Percentiles rank a stretch among this genome's conserved stretches.
phyloP scores from a whole-genome alignment of 345 rosid genomes.

The Nasturtium officinale region DNA sequence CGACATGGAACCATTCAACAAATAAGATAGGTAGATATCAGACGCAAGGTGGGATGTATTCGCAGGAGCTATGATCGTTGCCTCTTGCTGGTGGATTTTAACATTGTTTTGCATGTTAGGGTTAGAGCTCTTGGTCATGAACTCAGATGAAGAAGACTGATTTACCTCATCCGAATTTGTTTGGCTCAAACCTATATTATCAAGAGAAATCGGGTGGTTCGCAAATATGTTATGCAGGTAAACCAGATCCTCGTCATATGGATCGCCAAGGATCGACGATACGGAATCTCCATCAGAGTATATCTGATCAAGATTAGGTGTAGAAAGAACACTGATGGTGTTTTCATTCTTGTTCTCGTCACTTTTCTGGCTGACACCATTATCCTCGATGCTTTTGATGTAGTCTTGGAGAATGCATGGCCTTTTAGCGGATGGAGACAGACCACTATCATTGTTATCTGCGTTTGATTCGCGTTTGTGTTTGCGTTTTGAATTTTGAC shows the following conservation, averaged over 20 bases:
- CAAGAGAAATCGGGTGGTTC: slow-evolving; percentile 38
- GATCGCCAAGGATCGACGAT: slow-evolving; percentile 51
- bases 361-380: slow-evolving; percentile 18
- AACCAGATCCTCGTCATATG: slow-evolving; percentile 66
- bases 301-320: slow-evolving; percentile 34
- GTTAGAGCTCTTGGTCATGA: slow-evolving; percentile 35
- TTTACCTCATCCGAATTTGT: slow-evolving; percentile 9
- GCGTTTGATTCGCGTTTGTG: slow-evolving; percentile 46
- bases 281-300: slow-evolving; percentile 39
- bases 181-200: slow-evolving; percentile 29
- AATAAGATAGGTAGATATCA: slow-evolving; percentile 61
- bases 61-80: slow-evolving; percentile 11
- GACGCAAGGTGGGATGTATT: slow-evolving; percentile 49
- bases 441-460: slow-evolving; percentile 21
- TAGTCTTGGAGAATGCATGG: slow-evolving; percentile 83
- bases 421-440: slow-evolving; percentile 42
- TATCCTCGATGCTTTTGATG: slow-evolving; percentile 56
- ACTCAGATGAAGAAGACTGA: slow-evolving; percentile 28
- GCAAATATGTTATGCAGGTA: slow-evolving; percentile 69
- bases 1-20: slow-evolving; percentile 56
- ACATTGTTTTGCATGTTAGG: slow-evolving; percentile 22
- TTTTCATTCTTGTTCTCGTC: slow-evolving; percentile 28
- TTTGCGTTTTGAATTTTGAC: slow-evolving; percentile 75
- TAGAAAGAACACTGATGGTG: slow-evolving; percentile 18
- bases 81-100: slow-evolving; percentile 27